phyloP scores from a whole-genome alignment of 768 basidiomycete species.

The Lactifluus piperatus region DNA sequence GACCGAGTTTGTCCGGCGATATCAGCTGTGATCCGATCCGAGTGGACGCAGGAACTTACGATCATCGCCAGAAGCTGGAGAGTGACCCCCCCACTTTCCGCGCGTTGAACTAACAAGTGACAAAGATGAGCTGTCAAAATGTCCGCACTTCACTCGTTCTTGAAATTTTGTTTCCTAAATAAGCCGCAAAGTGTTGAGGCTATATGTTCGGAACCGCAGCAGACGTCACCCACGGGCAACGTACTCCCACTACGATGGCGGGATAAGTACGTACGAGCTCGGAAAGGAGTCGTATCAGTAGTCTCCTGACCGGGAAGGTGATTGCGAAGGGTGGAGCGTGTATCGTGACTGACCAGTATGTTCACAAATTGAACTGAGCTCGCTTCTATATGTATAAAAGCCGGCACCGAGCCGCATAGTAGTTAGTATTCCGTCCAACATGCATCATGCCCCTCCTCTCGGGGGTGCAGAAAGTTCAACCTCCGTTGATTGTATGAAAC shows the following conservation, averaged over 20 bases:
- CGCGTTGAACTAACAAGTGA: background rate
- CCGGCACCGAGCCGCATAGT: background rate
- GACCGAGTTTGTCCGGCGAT: background rate
- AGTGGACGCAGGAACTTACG: background rate
- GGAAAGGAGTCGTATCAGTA: background rate
- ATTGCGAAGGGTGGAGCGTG: background rate
- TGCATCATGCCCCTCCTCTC: background rate
- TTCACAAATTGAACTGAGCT: background rate
- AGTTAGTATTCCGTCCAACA: background rate
- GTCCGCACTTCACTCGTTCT: background rate
- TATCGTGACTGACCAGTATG: background rate
- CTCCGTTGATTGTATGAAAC: constrained; percentile 1
- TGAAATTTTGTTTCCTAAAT: background rate
- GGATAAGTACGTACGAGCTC: background rate
- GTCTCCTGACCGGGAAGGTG: background rate
- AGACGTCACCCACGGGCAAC: background rate
- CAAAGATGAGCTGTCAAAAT: background rate
- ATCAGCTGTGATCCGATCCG: background rate
- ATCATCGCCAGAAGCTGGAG: constrained; percentile 11
- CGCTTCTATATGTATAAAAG: background rate
- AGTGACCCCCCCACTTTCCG: background rate
- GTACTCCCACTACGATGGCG: background rate
- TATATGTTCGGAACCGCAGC: background rate
- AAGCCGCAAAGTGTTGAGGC: background rate
- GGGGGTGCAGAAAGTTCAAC: constrained; percentile 1